Evolutionary conservation across 2,329 filamentous ascomycete species (phyloP), one percentile per base, ranked within the genome.

Genomic region (Coleophoma cylindrospora): DNA sequence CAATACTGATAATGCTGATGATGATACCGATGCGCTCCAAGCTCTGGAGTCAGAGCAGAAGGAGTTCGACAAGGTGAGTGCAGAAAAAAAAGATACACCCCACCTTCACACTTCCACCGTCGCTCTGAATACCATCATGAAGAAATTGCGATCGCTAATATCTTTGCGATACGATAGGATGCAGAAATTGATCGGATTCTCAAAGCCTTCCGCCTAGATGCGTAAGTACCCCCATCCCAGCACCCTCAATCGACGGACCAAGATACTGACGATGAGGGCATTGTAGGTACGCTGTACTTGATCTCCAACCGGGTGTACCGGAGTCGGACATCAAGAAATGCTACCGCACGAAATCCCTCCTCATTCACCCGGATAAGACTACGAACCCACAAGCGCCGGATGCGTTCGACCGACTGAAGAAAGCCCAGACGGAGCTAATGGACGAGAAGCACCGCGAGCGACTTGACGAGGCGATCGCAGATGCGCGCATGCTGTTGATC

Each of bases 311-410:
- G 3, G 94, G 94, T 65, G 90, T 97, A 17, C 84, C 94, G 50
- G 92, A 97, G 61, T 91, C 89, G 52, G 94, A 97, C 72, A 97
- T 99, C 76, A 97, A 96, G 72, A 76, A 86, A 60, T 81, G 82
- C 59, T 99, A 97, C 74, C 91, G 94, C 75, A 91, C 90, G 63
- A 97, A 96, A 71, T 99, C 94, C n/a, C 85, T 99, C 50, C 84
- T 99, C 45, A 97, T 99, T 74, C 94, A 99, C 74, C 94, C 94
- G 7, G 94, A 99, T 75, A 99, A 99, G 70, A 96, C 94, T 50
- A 84, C 84, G 64, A 97, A 99, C 66, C 86, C 90, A 0, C 81
- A 77, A 45, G 94, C 94, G 0, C 92, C 94, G 3, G 94, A 97
- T 63, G 94, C 94, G 57, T 99, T 99, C 66, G 94, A 99, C 71